Percentiles rank a stretch among this genome's conserved stretches.
Conservation (phyloP, 768 basidiomycete species). For the Tulasnella sp. region DNA sequence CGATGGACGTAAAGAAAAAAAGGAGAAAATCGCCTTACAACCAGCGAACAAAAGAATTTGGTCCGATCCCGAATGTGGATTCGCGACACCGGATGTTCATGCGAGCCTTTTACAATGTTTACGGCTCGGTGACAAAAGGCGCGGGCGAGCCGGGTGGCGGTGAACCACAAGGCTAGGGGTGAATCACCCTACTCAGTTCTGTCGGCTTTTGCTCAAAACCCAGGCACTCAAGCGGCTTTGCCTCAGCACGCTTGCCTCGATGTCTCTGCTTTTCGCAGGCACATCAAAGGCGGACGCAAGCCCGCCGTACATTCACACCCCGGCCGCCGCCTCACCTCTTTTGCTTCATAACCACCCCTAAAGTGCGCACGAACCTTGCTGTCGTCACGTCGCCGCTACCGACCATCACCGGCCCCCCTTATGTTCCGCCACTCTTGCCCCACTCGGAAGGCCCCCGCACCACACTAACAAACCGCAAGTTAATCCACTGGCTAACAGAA, state of each 20-base stretch:
- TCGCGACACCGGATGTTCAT: neutral
- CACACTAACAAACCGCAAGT: neutral
- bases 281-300: neutral
- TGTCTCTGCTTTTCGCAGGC: neutral
- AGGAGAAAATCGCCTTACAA: neutral
- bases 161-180: neutral
- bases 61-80: neutral
- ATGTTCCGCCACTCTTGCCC: neutral
- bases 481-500: neutral
- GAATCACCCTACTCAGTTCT: neutral
- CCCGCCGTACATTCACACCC: neutral
- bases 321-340: slow-evolving; percentile 1
- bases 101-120: neutral
- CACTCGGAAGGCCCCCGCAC: neutral
- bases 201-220: neutral
- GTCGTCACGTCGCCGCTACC: slow-evolving; percentile 3
- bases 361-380: slow-evolving; percentile 2
- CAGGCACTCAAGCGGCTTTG: neutral
- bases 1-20: neutral
- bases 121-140: neutral
- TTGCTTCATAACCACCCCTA: neutral
- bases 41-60: neutral
- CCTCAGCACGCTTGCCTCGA: neutral
- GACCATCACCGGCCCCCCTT: neutral
- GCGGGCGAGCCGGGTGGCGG: neutral